Percentiles rank a stretch among this genome's conserved stretches.
These are phyloP conservation scores for Exophiala phaeomuriformis DNA, from an alignment of 2,329 filamentous ascomycete genomes.

Conservation along the genomic window DNA sequence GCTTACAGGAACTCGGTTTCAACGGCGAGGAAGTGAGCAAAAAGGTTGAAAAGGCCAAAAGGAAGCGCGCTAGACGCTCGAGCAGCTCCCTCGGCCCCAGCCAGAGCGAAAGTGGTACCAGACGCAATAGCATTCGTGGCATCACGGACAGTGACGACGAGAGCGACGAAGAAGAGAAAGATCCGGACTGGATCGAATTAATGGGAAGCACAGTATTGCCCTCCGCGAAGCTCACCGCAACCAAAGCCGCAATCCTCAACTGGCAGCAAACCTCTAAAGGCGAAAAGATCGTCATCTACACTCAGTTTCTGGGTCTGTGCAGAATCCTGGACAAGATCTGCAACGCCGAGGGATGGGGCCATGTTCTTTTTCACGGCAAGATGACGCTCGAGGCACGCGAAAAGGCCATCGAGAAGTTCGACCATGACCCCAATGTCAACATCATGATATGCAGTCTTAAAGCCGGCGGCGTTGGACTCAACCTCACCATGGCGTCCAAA, in stretches of 20 bases:
- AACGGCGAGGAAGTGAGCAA: constrained; percentile 2
- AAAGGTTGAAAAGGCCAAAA: constrained; percentile 9
- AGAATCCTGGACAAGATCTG: constrained; percentile 47
- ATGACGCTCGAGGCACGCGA: constrained; percentile 41
- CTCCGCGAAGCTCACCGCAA: constrained; percentile 32
- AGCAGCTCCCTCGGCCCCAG: background rate
- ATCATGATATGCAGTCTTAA: constrained; percentile 52
- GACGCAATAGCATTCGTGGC: background rate
- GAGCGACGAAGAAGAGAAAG: constrained; percentile 5
- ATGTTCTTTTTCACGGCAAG: constrained; percentile 44
- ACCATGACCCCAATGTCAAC: constrained; percentile 32
- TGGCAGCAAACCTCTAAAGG: constrained; percentile 36
- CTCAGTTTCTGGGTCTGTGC: constrained; percentile 51
- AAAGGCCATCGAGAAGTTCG: constrained; percentile 43
- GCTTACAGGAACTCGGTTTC: constrained; percentile 17
- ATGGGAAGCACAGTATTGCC: constrained; percentile 26
- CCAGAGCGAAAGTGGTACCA: background rate
- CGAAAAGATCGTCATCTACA: constrained; percentile 55
- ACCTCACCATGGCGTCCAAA: constrained; percentile 54
- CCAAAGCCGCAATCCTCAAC: constrained; percentile 35
- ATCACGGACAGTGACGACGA: background rate
- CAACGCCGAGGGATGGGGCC: constrained; percentile 43
- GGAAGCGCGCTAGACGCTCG: background rate
- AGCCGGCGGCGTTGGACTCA: constrained; percentile 52
- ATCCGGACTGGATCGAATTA: constrained; percentile 21